Evolutionary conservation across 768 basidiomycete species (phyloP), one percentile per base, ranked within the genome.

Genomic region (Leccinum rimulosum): DNA sequence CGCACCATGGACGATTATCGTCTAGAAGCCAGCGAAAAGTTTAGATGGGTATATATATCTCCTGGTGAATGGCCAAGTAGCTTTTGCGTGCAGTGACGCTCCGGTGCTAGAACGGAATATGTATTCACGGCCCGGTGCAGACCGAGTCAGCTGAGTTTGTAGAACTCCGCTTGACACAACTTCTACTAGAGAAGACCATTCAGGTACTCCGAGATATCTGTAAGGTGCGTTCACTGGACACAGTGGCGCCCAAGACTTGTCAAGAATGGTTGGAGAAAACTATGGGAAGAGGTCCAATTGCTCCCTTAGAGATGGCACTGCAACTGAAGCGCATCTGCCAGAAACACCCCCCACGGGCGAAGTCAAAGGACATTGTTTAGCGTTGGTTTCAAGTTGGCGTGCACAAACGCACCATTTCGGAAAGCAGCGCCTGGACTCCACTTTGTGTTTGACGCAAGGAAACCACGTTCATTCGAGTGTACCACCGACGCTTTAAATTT

Each of bases 321-420:
- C 47, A 52, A 19, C 19, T 36, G 28, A 35, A 51, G 22, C 22
- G 17, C 35, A 50, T 17, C 47, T 48, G 11, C 36, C 57, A 22
- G 22, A 22, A 22, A 22, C 22, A 83, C 65, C 76, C 78, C 1
- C 82, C 0, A 82, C 82, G 80, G 67, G 77, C 83, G 0, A 81
- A 83, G 55, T 78, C 77, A 5, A 88, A 78, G 65, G 87, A 89
- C 59, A 67, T 78, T 10, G 72, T 79, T 6, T 76, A 3, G 25
- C 25, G 25, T 25, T 25, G 25, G 25, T 25, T 25, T 22, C 22
- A 22, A 22, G 22, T 22, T 25, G 81, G 14, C 81, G 82, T 55
- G 71, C 77, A 31, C 84, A 89, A 61, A 86, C 80, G 59, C 76
- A 74, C n/a, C 83, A 84, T 60, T 90, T 89, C 63, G 80, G 84